phyloP scores from a whole-genome alignment of 2,329 filamentous ascomycete species.

The Gnomoniopsis sp. region DNA sequence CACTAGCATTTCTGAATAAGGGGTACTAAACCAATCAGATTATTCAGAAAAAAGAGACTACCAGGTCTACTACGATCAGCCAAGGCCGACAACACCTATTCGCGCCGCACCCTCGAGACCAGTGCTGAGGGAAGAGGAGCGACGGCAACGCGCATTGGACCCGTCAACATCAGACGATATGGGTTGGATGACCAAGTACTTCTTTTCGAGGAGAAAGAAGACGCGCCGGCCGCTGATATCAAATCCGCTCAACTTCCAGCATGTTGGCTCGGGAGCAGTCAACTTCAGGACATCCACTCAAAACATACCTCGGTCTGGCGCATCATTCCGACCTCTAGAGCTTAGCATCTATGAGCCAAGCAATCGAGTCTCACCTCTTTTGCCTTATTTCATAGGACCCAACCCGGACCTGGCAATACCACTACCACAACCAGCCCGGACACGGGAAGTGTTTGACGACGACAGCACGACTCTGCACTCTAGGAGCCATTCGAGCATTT shows the following conservation, averaged over 20 bases:
- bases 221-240: constrained; percentile 55
- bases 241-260: constrained; percentile 56
- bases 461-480: constrained; percentile 36
- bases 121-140: constrained; percentile 12
- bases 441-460: constrained; percentile 29
- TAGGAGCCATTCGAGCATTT: constrained; percentile 48
- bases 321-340: constrained; percentile 53
- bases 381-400: constrained; percentile 47
- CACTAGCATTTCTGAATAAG: not conserved
- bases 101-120: constrained; percentile 24
- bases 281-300: constrained; percentile 31
- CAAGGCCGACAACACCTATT: constrained; percentile 33
- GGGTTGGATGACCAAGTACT: constrained; percentile 16
- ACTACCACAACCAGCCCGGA: constrained; percentile 38
- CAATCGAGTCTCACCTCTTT: constrained; percentile 51
- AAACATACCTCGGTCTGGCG: constrained; percentile 27
- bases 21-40: constrained; percentile 11
- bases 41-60: constrained; percentile 16
- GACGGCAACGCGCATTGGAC: constrained; percentile 17
- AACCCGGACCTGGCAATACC: constrained; percentile 34
- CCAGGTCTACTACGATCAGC: constrained; percentile 31
- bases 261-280: constrained; percentile 48
- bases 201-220: constrained; percentile 16
- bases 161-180: constrained; percentile 1
- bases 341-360: constrained; percentile 49